phyloP scores from a whole-genome alignment of 768 basidiomycete genomes.

The Hemileccinum rubropunctum region DNA sequence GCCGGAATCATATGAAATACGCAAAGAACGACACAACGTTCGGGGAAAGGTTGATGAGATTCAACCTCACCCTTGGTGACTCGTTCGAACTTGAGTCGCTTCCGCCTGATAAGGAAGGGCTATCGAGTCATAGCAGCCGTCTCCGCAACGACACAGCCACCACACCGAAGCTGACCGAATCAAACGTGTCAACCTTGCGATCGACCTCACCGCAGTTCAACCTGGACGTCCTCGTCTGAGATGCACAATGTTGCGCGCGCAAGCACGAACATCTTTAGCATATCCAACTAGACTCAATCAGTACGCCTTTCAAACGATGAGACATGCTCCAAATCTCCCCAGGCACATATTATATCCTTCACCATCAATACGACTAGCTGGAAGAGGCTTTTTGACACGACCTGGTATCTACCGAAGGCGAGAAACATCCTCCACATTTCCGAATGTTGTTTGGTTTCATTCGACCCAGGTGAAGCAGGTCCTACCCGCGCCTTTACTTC shows the following conservation, averaged over 20 bases:
- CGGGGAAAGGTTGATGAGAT: too few relatives aligned
- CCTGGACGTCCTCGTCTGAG: conserved; percentile 6
- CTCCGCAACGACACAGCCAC: conserved; percentile 9
- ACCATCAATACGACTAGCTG: not conserved
- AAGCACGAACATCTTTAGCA: conserved; percentile 6
- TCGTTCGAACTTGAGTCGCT: too few relatives aligned
- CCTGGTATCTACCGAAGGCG: not conserved
- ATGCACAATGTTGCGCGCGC: conserved; percentile 57
- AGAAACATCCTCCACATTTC: not conserved
- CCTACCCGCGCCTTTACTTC: conserved; percentile 38
- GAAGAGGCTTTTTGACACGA: conserved; percentile 8
- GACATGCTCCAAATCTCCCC: not conserved
- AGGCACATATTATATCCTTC: not conserved
- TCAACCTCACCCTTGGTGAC: too few relatives aligned
- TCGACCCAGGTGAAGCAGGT: conserved; percentile 35
- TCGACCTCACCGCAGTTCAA: not conserved
- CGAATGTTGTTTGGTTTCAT: conserved; percentile 35
- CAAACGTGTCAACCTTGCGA: not conserved
- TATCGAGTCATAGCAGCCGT: too few relatives aligned
- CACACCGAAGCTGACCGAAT: not conserved
- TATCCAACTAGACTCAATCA: not conserved
- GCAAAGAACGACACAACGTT: too few relatives aligned
- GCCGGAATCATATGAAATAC: too few relatives aligned
- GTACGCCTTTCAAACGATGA: not conserved
- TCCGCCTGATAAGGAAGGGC: too few relatives aligned